Base-by-base conservation (phyloP, 2,329 filamentous ascomycete genomes). In the Cordyceps tenuipes region DNA sequence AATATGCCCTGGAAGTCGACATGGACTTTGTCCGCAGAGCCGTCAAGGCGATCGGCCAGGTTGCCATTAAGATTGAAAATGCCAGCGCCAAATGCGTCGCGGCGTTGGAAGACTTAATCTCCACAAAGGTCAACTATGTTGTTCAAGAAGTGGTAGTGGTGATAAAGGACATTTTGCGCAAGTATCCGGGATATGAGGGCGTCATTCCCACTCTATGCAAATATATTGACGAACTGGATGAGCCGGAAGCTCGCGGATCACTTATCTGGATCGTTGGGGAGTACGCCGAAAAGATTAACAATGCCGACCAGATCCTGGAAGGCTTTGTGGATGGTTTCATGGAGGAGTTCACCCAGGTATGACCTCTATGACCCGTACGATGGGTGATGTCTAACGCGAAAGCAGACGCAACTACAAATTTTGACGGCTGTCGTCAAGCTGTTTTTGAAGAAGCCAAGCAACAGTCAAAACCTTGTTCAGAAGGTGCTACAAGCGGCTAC, bases 221-320 rank as follows among this genome's bases (percentile, higher is more conserved):
- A 72, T 91, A 96, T 70, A 97, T 99, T 63, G 94, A 99, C 68
- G 94, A 99, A 67, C 75, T 99, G 65, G 94, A 99, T 70, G 94
- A 99, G 73, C 92, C 93, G 1, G 87, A 91, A 67, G 94, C 94
- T 7, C 82, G 94, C 68, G 92, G 89, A 3, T 89, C 93, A 23
- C 78, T 99, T 62, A 97, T 99, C 69, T 99, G 94, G 94, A 97
- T 99, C 66, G 93, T 99, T 6, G 94, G 94, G 66, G 94, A 99
- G 73, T 99, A 99, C 71, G 94, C 94, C 0, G 94, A 99, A 78
- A 99, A 99, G 80, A 99, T 99, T 69, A 96, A 85, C 76, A 97
- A 99, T 68, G 94, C 94, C n/a, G 91, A 92, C 64, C 91, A 97
- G 66, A 97, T 99, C 63, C 75, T 99, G 62, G 82, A 86, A 57